Evolutionary conservation across 768 basidiomycete genomes (phyloP).

Genomic region (Auricularia heimuer): DNA sequence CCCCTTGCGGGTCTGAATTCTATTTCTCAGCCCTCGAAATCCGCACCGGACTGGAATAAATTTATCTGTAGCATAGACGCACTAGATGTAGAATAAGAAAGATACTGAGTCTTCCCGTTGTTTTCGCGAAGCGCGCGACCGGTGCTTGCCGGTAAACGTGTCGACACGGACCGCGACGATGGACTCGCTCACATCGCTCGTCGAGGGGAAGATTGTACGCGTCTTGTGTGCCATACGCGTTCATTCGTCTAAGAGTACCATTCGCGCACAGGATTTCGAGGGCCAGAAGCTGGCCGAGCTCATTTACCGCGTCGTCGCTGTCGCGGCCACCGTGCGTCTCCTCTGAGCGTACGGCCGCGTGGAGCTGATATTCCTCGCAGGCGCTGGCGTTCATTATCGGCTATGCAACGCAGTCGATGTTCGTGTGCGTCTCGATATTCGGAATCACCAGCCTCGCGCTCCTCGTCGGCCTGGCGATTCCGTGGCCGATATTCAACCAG

Average conservation of each 20-base stretch:
- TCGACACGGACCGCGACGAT: background rate
- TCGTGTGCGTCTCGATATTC: background rate
- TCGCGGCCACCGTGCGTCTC: background rate
- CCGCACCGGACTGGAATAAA: background rate
- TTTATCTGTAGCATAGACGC: background rate
- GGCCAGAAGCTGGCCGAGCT: background rate
- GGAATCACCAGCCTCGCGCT: background rate
- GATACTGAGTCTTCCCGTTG: background rate
- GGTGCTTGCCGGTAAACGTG: background rate
- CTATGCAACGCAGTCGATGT: background rate
- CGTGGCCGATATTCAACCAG: background rate
- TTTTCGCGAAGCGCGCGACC: background rate
- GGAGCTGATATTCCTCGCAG: background rate
- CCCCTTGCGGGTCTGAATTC: conserved; percentile 31
- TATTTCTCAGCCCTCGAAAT: background rate
- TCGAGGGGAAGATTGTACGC: background rate
- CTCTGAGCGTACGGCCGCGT: background rate
- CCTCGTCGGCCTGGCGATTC: background rate
- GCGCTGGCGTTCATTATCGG: background rate
- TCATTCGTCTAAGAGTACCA: background rate
- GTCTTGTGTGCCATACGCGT: background rate
- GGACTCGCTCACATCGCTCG: background rate
- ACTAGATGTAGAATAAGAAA: background rate
- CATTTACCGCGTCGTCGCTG: background rate
- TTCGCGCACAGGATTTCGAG: background rate